Evolutionary conservation across 352 stramenopile species (phyloP).

Genomic region (Phytopythium vexans): DNA sequence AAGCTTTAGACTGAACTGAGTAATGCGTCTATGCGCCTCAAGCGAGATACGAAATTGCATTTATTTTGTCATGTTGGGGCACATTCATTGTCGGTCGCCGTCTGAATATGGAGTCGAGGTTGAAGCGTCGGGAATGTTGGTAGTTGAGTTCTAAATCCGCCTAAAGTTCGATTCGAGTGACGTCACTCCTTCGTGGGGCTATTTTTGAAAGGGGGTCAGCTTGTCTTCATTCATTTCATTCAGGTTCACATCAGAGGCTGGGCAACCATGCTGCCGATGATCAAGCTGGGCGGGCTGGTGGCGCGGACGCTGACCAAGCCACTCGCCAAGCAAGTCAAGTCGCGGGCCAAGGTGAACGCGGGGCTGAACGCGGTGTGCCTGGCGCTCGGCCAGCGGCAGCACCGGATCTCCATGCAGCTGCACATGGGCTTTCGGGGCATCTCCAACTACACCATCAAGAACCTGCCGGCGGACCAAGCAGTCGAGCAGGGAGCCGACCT

Average conservation of each 20-base stretch:
- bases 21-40: too few relatives aligned
- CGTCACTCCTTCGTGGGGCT: not conserved
- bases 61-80: too few relatives aligned
- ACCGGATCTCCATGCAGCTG: slow-evolving; percentile 57
- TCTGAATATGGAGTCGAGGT: too few relatives aligned
- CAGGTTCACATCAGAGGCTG: too few relatives aligned
- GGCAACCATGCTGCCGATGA: slow-evolving; percentile 63
- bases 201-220: too few relatives aligned
- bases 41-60: too few relatives aligned
- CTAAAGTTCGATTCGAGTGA: not conserved
- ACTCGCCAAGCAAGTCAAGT: slow-evolving; percentile 87
- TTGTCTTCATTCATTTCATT: too few relatives aligned
- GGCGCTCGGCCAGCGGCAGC: slow-evolving; percentile 60
- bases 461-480: slow-evolving; percentile 61
- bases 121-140: too few relatives aligned
- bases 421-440: slow-evolving; percentile 83
- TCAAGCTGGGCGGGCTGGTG: slow-evolving; percentile 82
- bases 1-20: too few relatives aligned
- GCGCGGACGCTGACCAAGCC: slow-evolving; percentile 82
- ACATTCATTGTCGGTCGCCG: too few relatives aligned
- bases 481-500: slow-evolving; percentile 77
- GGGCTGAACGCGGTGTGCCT: slow-evolving; percentile 59
- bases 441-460: slow-evolving; percentile 77
- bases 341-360: slow-evolving; percentile 81
- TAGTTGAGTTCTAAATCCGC: too few relatives aligned